phyloP scores from a whole-genome alignment of 768 basidiomycete species.

The Mycena vitilis region DNA sequence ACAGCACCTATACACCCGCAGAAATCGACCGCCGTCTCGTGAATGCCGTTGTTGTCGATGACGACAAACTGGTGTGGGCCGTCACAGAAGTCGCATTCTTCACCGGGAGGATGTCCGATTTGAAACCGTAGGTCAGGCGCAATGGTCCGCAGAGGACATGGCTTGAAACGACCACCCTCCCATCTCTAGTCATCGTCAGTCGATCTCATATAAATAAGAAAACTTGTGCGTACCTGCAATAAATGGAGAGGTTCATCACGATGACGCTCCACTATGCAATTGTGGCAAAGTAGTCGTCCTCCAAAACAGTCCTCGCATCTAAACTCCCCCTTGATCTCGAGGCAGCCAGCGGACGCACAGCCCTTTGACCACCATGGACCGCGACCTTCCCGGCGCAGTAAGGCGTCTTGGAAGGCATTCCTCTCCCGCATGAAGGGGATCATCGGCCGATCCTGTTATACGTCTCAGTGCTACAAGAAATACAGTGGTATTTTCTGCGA shows the following conservation, averaged over 20 bases:
- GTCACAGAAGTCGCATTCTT: constrained; percentile 24
- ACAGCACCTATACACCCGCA: constrained; percentile 33
- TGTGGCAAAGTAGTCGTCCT: constrained; percentile 21
- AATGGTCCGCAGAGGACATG: neutral
- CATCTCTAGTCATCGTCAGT: constrained; percentile 30
- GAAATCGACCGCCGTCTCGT: constrained; percentile 34
- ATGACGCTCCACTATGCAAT: constrained; percentile 35
- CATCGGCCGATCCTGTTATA: constrained; percentile 8
- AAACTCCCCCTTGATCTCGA: neutral
- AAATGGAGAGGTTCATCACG: constrained; percentile 33
- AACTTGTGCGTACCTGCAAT: constrained; percentile 30
- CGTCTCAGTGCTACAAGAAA: too few relatives aligned
- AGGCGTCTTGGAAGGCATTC: constrained; percentile 31
- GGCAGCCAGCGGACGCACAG: constrained; percentile 5
- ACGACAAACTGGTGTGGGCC: constrained; percentile 33
- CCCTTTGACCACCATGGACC: constrained; percentile 31
- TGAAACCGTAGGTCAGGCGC: constrained; percentile 29
- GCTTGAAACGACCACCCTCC: constrained; percentile 34
- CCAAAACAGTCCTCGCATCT: constrained; percentile 35
- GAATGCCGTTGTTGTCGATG: constrained; percentile 38
- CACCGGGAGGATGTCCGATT: constrained; percentile 36
- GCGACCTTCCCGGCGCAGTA: constrained; percentile 33
- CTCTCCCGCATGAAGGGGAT: constrained; percentile 2
- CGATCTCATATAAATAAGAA: too few relatives aligned
- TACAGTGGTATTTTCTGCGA: too few relatives aligned